These are phyloP conservation scores for Gossypium thurberi DNA, from an alignment of 345 rosid species.

Conservation along the genomic window DNA sequence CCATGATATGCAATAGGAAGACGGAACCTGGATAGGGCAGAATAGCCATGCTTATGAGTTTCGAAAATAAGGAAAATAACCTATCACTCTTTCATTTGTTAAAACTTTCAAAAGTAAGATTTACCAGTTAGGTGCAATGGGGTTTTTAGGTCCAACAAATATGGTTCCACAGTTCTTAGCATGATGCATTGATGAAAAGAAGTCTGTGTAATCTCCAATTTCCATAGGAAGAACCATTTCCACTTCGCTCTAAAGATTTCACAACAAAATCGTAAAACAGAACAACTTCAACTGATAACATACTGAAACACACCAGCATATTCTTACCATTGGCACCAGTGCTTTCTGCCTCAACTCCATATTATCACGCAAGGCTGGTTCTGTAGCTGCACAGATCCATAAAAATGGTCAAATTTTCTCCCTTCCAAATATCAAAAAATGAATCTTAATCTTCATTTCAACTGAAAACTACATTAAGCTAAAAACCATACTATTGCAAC, in stretches of 20 bases:
- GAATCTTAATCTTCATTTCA: not conserved
- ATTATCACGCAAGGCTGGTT: conserved; percentile 66
- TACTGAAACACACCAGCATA: not conserved
- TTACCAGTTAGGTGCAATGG: conserved; percentile 73
- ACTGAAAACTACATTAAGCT: not conserved
- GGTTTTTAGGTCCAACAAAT: conserved; percentile 77
- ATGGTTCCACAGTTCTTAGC: conserved; percentile 88
- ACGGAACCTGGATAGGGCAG: conserved; percentile 57
- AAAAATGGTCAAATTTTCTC: not conserved
- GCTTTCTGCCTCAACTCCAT: conserved; percentile 49
- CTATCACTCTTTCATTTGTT: not conserved
- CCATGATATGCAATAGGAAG: conserved; percentile 99
- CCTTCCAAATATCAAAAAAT: not conserved
- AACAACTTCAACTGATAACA: conserved; percentile 3
- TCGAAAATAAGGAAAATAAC: not conserved
- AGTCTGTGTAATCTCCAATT: conserved; percentile 94
- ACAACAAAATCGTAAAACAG: not conserved
- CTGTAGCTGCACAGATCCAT: conserved; percentile 46
- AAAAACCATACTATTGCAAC: conserved; percentile 27
- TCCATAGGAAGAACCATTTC: conserved; percentile 83
- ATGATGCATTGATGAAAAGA: conserved; percentile 90
- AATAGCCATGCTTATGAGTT: not conserved
- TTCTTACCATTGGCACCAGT: conserved; percentile 58
- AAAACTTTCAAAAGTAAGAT: conserved; percentile 8
- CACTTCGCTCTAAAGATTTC: conserved; percentile 48